Evolutionary conservation across 1,284 basidiomycete species (phyloP).

Genomic region (Microbotryum silenes-acaulis): DNA sequence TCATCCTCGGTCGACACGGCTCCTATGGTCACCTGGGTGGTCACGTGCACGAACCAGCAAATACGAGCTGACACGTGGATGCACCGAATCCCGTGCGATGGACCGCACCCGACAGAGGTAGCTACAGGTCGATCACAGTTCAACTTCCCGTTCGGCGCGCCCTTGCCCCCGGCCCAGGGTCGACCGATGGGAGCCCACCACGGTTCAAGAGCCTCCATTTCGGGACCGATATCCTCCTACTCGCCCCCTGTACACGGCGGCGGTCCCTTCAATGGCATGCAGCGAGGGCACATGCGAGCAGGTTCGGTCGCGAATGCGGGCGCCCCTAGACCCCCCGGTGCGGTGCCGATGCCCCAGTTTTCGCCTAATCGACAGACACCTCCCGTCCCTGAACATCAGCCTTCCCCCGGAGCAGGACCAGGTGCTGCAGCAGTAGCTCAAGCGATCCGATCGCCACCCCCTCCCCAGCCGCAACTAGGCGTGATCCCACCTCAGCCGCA

Average conservation of each 20-base stretch:
- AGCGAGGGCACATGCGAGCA: no score
- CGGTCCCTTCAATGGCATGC: background rate
- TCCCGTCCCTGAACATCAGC: constrained; percentile 2
- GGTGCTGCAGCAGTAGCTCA: background rate
- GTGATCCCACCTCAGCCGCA: constrained; percentile 15
- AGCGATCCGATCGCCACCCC: no score
- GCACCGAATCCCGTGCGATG: background rate
- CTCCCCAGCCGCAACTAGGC: constrained; percentile 6
- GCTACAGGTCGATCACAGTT: constrained; percentile 41
- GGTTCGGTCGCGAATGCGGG: no score
- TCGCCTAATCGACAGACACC: background rate
- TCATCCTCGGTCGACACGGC: background rate
- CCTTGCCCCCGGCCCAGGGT: constrained; percentile 15
- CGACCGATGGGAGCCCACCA: constrained; percentile 26
- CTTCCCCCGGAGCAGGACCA: background rate
- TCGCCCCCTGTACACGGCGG: no score
- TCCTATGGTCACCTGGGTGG: background rate
- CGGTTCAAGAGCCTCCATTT: constrained; percentile 37
- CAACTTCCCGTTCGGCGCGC: constrained; percentile 37
- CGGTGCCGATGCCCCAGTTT: background rate
- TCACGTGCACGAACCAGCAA: no score
- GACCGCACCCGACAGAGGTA: constrained; percentile 27
- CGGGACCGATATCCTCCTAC: constrained; percentile 37
- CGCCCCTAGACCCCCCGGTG: no score
- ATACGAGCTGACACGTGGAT: background rate